Conservation (phyloP, 2,329 filamentous ascomycete genomes). For the Sphaerostilbella broomeana region DNA sequence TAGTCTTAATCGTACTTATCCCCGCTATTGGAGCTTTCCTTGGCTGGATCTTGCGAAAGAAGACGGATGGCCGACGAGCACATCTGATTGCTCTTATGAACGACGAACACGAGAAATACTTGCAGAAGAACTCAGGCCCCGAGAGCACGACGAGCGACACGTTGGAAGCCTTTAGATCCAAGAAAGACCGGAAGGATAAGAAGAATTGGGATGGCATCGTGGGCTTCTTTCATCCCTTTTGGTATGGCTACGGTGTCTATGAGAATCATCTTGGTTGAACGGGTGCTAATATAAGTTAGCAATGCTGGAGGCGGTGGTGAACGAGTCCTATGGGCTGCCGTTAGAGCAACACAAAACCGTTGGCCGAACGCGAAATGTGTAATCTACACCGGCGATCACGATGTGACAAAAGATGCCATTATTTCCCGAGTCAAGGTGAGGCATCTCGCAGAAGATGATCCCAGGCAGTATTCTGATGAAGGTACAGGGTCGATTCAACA, state of each 20-base stretch:
- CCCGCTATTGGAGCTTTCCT: constrained; percentile 37
- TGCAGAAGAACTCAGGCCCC: constrained; percentile 28
- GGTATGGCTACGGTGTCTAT: too few relatives aligned
- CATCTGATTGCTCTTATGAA: constrained; percentile 49
- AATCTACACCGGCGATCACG: constrained; percentile 93
- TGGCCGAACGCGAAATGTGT: constrained; percentile 87
- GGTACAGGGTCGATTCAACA: constrained; percentile 76
- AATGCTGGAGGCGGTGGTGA: constrained; percentile 96
- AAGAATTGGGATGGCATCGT: constrained; percentile 74
- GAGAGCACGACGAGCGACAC: constrained; percentile 48
- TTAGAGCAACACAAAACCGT: constrained; percentile 79
- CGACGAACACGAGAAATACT: constrained; percentile 36
- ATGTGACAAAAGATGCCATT: constrained; percentile 73
- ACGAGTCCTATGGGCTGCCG: constrained; percentile 91
- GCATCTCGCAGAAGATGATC: not conserved
- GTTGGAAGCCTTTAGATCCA: constrained; percentile 60
- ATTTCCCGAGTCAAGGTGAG: constrained; percentile 66
- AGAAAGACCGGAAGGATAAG: constrained; percentile 32
- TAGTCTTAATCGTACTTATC: constrained; percentile 20
- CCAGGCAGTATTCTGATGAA: not conserved
- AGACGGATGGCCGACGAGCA: constrained; percentile 55
- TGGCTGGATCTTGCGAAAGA: constrained; percentile 57
- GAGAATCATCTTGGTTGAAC: too few relatives aligned
- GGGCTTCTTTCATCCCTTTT: constrained; percentile 97
- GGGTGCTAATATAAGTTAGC: too few relatives aligned